Evolutionary conservation across 306 rosid species (phyloP).

Genomic region (Quercus wislizeni): DNA sequence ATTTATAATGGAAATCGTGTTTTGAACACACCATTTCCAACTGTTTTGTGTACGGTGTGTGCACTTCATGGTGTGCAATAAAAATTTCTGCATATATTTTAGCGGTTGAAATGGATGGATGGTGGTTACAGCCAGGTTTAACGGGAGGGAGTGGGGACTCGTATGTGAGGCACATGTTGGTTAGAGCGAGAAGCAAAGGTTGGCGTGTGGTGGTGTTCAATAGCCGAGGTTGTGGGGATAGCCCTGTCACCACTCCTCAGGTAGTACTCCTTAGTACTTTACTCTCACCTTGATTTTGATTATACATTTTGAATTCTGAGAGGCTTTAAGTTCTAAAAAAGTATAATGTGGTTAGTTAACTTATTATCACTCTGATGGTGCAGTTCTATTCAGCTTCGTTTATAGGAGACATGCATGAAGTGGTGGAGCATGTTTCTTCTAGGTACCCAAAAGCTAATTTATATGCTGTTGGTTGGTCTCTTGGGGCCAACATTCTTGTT

Average conservation of each 20-base stretch:
- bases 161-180: conserved; percentile 79
- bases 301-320: not conserved
- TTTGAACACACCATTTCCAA: too few relatives aligned
- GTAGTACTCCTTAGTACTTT: conserved; percentile 18
- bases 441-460: conserved; percentile 73
- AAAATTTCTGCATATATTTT: not conserved
- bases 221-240: conserved; percentile 83
- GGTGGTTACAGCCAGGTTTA: conserved; percentile 77
- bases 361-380: conserved; percentile 30
- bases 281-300: not conserved
- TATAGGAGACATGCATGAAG: conserved; percentile 79
- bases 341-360: conserved; percentile 25
- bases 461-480: conserved; percentile 94
- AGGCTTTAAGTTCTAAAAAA: not conserved
- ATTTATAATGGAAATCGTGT: too few relatives aligned
- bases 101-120: not conserved
- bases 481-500: conserved; percentile 95
- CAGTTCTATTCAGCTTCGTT: conserved; percentile 98
- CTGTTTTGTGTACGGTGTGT: too few relatives aligned
- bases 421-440: conserved; percentile 65
- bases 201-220: conserved; percentile 92
- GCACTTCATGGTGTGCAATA: too few relatives aligned
- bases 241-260: conserved; percentile 96
- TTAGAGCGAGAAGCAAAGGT: conserved; percentile 65
- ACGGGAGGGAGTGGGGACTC: conserved; percentile 86